Evolutionary conservation across 2,329 filamentous ascomycete genomes (phyloP).

Genomic region (Exophiala oligosperma): DNA sequence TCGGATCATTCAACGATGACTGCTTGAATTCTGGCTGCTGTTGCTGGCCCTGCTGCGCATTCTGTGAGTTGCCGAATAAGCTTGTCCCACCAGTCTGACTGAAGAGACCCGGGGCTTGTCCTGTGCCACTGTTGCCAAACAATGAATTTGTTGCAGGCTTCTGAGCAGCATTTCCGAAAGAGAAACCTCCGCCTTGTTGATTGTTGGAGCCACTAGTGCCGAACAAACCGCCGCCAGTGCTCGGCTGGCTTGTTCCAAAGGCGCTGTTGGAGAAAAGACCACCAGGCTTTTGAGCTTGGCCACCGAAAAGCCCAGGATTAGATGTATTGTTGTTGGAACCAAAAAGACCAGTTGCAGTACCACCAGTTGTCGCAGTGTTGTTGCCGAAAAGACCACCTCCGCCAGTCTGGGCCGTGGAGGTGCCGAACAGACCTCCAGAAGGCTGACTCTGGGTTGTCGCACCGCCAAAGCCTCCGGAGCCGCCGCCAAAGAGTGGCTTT

Average conservation of each 20-base stretch:
- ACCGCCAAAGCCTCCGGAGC: slow-evolving; percentile 42
- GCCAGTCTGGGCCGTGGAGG: slow-evolving; percentile 29
- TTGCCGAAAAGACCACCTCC: slow-evolving; percentile 31
- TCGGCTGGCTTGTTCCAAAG: slow-evolving; percentile 27
- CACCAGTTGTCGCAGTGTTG: slow-evolving; percentile 28
- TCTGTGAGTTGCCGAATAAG: slow-evolving; percentile 56
- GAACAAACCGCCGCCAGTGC: slow-evolving; percentile 32
- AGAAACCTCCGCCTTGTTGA: slow-evolving; percentile 35
- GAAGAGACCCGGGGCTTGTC: slow-evolving; percentile 42
- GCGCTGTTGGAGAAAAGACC: slow-evolving; percentile 44
- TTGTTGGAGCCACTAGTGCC: slow-evolving; percentile 19
- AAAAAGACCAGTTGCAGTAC: slow-evolving; percentile 39
- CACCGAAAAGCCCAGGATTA: slow-evolving; percentile 43
- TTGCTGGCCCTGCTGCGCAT: slow-evolving; percentile 52
- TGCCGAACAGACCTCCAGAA: slow-evolving; percentile 49
- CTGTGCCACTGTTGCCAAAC: slow-evolving; percentile 50
- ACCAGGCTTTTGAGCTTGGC: slow-evolving; percentile 49
- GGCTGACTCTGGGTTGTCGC: slow-evolving; percentile 41
- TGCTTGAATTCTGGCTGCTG: slow-evolving; percentile 64
- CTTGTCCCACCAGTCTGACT: slow-evolving; percentile 37
- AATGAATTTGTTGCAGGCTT: slow-evolving; percentile 54
- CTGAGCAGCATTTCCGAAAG: slow-evolving; percentile 54
- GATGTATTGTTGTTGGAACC: slow-evolving; percentile 24
- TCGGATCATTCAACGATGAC: slow-evolving; percentile 77
- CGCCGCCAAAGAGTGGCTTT: slow-evolving; percentile 31